Base-by-base conservation (phyloP, 768 basidiomycete species). In the Strobilomyces dryophilus region DNA sequence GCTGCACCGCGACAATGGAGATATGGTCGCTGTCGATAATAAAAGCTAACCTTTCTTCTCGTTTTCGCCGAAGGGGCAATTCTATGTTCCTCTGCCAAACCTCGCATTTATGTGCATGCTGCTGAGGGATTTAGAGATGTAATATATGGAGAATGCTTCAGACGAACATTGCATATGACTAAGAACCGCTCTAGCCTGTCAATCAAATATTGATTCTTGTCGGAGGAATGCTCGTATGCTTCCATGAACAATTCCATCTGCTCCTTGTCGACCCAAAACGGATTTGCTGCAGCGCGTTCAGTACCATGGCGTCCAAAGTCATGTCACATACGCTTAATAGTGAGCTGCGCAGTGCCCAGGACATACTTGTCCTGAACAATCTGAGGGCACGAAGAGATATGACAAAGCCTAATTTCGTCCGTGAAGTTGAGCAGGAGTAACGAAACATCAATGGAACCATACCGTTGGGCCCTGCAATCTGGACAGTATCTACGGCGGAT, bases 401-500 rank as follows among this genome's bases (percentile, higher is more conserved):
- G 1, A 14, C 39, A 34, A 12, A 55, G 42, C 24, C 58, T 60
- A 9, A 42, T 32, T 15, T 35, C 4, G 27, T 24, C 3, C n/a
- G 20, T 55, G 8, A 59, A 45, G 2, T 8, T 18, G 15, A 4
- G 31, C 24, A 24, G 24, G 24, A 24, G 24, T 24, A 24, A 12
- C 9, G 7, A 45, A 24, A 31, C 20, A 17, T 10, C n/a, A 2
- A 35, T 17, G 8, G 8, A 41, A 36, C 24, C 39, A n/a, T 37
- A 48, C 60, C 49, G 37, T 44, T 14, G 20, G 1, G 2, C 4
- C 18, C 36, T 56, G 36, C 59, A 61, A 4, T 24, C 26, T 12
- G 14, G n/a, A 42, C 51, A 58, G 24, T 54, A 58, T 17, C 60
- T 58, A 8, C 45, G 56, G 1, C 60, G 60, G 11, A 61, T 36